Base-by-base conservation (phyloP, 331 rosid genomes). In the Telfairia occidentalis region DNA sequence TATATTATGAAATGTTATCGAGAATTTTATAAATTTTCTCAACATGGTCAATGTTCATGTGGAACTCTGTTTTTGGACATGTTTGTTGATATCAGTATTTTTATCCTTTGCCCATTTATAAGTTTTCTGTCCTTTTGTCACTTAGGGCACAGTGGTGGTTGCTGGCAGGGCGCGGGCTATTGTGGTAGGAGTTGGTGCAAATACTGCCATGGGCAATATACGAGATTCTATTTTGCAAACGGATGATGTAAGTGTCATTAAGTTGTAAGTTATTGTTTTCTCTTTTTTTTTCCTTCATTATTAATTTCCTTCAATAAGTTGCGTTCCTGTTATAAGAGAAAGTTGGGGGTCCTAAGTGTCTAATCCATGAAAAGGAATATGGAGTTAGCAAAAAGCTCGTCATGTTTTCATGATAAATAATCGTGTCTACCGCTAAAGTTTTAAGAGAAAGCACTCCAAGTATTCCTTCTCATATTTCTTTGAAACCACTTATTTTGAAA, bases 131-230 rank as follows among this genome's bases (percentile, higher is more conserved):
- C 28, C 16, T 53, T 30, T 77, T 52, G 80, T 84, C 67, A 76
- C 64, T 71, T 89, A 91, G 98, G 98, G 98, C 73, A 94, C 98
- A 3, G 92, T 94, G 73, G 90, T 94, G 49, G 98, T 94, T 84
- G 96, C 96, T 84, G 98, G 98, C 78, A 88, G 98, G 88, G 96
- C 92, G 70, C 86, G 98, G 85, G 98, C 98, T 76, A 55, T 87
- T 49, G 98, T 94, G 76, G 96, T 91, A 50, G 96, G 96, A 70
- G 96, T 94, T 78, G 97, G 98, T 81, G 80, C 91, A 55, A 90
- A 91, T 71, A 94, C 97, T 75, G 98, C 98, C 77, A 94, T 94
- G 98, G 97, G 98, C 10, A 86, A 83, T 82, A 94, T 94, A 80
- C 96, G 91, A 7, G 98, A 91, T 79, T 90, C 97, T 43, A 90